Evolutionary conservation across 2,329 filamentous ascomycete species (phyloP), one percentile per base, ranked within the genome.

Genomic region (Endothia cerciana): DNA sequence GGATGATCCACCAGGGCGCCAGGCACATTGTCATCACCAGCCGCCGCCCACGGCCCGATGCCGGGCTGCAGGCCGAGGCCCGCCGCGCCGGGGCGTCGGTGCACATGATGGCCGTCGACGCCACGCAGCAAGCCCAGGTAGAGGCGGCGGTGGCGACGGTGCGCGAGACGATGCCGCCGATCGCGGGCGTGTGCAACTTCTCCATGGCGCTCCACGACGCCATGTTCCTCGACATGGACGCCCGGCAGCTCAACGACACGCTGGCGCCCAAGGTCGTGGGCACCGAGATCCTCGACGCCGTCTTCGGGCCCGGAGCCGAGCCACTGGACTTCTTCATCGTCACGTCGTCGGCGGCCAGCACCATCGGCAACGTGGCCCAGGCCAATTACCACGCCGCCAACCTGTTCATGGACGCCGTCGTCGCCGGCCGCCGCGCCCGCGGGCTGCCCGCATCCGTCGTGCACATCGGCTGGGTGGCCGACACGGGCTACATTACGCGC

Each of bases 371-470:
- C 64, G 19, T 40, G 11, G 72, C 69, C 30, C 81, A 85, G 70
- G 65, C 72, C 10, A 81, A 78, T 66, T 85, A 85, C 66, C 68
- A 72, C 2, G 78, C 78, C 0, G 80, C 78, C 1, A 82, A 82
- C 67, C 66, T 66, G 17, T 84, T 75, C 69, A 77, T 82, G 73
- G 65, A 69, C 1, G 67, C 66, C 2, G 69, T 83, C 0, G 76
- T 61, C 0, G 60, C 68, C 0, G 72, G 79, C 15, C 72, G 83
- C 3, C 67, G 77, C 0, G 68, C 66, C 4, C 73, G 77, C 1
- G 81, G 81, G 0, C 65, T 80, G 0, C 72, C 76, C 13, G 81
- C 68, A 0, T 78, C 77, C 1, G 72, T 74, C 1, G 73, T 83
- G 28, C 68, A 78, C 56, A 74, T 82, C 7, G 77, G 78, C 1